Base-by-base conservation (phyloP, 1,284 basidiomycete genomes). In the Moesziomyces aphidis region DNA sequence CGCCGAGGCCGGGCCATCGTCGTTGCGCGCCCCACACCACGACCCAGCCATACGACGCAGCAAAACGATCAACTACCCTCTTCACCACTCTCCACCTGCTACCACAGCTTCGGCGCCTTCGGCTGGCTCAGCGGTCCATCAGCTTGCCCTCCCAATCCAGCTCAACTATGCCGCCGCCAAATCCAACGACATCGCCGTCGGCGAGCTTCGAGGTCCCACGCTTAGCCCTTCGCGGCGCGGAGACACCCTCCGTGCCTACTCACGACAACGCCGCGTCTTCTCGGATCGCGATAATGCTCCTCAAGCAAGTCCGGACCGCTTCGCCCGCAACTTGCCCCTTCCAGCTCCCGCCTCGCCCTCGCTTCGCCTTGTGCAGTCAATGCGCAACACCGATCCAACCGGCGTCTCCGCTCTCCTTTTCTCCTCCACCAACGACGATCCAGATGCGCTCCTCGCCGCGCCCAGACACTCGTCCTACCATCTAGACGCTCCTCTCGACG, bases 191-290 rank as follows among this genome's bases (percentile, higher is more conserved):
- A 48, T 39, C 5, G n/a, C 42, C 3, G 1, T 26, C 56, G 34
- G 26, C n/a, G 57, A 50, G 11, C 53, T 56, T 28, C 50, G 57
- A 13, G 67, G 61, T 26, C 54, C 61, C 9, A n/a, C 53, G 5
- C 19, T 52, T 23, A 66, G 62, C 48, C 63, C 69, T 42, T 62
- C 63, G 23, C 66, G 50, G 28, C 69, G 69, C n/a, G 69, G 69
- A 19, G 55, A 66, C 34, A 60, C 63, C 34, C 49, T 65, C 5
- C 49, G 69, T 17, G 69, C 69, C 15, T 56, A 66, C 43, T 72
- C 69, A 46, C 55, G 69, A 7, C 63, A 66, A 36, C 63, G 69
- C 28, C 63, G 69, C 22, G 53, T 72, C 23, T 66, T 72, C 43
- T 63, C 69, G 9, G 60, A 44, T n/a, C 47, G 39, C n/a, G 62